Evolutionary conservation across 2,329 filamentous ascomycete genomes (phyloP), one percentile per base, ranked within the genome.

Genomic region (Fusarium sp.): DNA sequence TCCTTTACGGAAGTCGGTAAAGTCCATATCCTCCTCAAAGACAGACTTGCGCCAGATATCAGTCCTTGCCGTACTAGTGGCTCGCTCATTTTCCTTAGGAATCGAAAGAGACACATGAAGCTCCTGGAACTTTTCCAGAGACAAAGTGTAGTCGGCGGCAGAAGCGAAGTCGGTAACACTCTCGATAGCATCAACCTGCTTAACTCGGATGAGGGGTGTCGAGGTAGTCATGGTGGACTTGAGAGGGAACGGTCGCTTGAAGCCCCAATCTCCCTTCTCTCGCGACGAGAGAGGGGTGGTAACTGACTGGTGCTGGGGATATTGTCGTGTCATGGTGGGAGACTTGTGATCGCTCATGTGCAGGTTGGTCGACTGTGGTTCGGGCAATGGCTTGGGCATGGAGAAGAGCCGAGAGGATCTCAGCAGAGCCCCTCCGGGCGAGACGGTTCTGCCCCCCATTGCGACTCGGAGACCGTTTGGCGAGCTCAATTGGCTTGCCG

Each of bases 351-450:
- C 72, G 58, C 74, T 74, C n/a, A 79, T 72, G 62, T 77, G 74
- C 31, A 79, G 67, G 68, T 72, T 77, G 65, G 81, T 83, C 68
- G 83, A 83, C 69, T 84, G 83, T 71, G 92, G 89, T 42, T 85
- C 81, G 16, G 91, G 88, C 56, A 97, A 85, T 20, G 93, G 88
- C 63, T 88, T 86, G 13, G 95, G 94, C 61, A 98, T 85, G 23
- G 94, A 91, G 82, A 98, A 98, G 74, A 98, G 86, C 72, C 95
- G 92, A 64, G 95, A 98, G 65, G 90, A 88, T 79, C 95, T 90
- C 76, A 98, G 86, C 72, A 98, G 86, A 74, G 86, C 85, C 69
- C 84, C 88, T 77, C 89, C 89, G 62, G 89, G 88, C 70, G 88
- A 89, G 75, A 89, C 72, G 62, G 75, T 73, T 57, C 73, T 75